Evolutionary conservation across 192 early-diverging fungal genomes (phyloP), one percentile per base, ranked within the genome.

Genomic region (Coemansia sp.): DNA sequence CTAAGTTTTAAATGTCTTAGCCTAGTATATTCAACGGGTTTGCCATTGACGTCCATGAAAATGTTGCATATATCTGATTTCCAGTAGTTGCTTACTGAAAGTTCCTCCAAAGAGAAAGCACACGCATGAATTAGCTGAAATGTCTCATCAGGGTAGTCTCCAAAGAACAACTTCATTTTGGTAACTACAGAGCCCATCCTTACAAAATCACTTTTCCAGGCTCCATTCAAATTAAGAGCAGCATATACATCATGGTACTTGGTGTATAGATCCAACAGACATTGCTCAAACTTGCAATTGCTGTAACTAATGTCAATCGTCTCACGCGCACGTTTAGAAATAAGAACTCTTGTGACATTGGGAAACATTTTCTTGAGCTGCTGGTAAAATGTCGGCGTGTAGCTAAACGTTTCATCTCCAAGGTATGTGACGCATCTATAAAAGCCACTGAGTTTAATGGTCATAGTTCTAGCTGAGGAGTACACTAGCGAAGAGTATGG

Each of bases 261-360:
- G 53, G 13, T 56, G 12, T 56, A 56, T 13, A 56, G 27, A 29
- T 15, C 27, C 27, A 56, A 19, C 27, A 56, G 10, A 1, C 15
- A 32, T 32, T 56, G 29, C 29, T 56, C 53, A 56, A 56, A 56
- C 53, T 56, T 27, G 13, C 53, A 56, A 31, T 32, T 29, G 27
- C 53, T 56, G 5, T 27, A 17, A 6, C 6, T 32, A 31, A 29
- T 15, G 11, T 27, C 29, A n/a, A 17, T 56, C 4, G 12, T 15
- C 11, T 56, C 53, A 29, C 53, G 27, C 2, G 53, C 24, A 56
- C 53, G 7, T 32, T 56, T 56, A 31, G 53, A 56, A 5, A 56
- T 29, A 29, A 5, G 27, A 15, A 32, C 11, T 32, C 3, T 56
- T 32, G 53, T 4, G 11, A 56, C 29, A 31, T 56, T 56, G 24